Percentiles rank a stretch among this genome's conserved stretches.
Evolutionary conservation across 805 yeast species (phyloP).

Genomic region (Candida vaughaniae): DNA sequence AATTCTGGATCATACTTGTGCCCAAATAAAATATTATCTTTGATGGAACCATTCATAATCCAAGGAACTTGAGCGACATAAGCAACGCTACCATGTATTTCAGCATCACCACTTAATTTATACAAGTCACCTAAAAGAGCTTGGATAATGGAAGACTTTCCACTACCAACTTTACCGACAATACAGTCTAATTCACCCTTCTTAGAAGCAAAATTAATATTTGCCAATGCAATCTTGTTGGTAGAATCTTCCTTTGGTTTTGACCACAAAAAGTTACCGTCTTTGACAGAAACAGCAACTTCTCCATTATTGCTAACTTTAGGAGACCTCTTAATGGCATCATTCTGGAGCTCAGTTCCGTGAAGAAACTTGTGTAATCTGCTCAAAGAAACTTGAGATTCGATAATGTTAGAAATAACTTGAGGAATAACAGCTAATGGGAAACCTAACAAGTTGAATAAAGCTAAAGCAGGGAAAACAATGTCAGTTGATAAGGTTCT

Average conservation of each 20-base stretch:
- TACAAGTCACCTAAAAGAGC: conserved; percentile 80
- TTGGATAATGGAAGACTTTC: conserved; percentile 81
- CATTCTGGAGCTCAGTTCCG: conserved; percentile 78
- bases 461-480: conserved; percentile 86
- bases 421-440: conserved; percentile 92
- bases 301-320: conserved; percentile 60
- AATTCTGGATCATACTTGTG: conserved; percentile 77
- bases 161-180: conserved; percentile 88
- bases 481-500: conserved; percentile 81
- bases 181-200: conserved; percentile 83
- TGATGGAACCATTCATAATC: conserved; percentile 94
- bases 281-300: conserved; percentile 56
- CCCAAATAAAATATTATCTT: conserved; percentile 90
- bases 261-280: conserved; percentile 78
- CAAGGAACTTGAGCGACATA: conserved; percentile 94
- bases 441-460: conserved; percentile 85
- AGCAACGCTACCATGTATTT: conserved; percentile 74
- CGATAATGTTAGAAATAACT: conserved; percentile 82
- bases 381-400: conserved; percentile 78
- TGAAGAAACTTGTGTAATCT: conserved; percentile 75
- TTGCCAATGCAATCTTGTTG: conserved; percentile 64
- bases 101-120: conserved; percentile 70
- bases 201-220: conserved; percentile 60
- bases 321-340: conserved; percentile 60
- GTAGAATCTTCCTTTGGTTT: conserved; percentile 52